These are phyloP conservation scores for Aegilops bicornis DNA, from an alignment of 176 grass and related monocot species.

Conservation along the genomic window DNA sequence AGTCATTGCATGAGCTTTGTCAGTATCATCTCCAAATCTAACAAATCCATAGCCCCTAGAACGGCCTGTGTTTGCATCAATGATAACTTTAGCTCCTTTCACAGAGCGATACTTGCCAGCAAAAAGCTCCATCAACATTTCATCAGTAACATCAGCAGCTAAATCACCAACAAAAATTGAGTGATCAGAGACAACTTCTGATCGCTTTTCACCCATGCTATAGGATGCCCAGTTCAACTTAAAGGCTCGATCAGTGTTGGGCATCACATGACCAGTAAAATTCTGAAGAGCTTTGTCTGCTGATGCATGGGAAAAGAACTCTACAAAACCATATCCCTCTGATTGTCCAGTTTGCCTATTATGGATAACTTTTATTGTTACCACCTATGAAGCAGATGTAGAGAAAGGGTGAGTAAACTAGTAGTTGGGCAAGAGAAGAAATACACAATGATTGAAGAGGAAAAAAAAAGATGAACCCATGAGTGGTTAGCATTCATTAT, in stretches of 20 bases:
- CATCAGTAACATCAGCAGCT: conserved; percentile 68
- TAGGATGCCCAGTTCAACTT: conserved; percentile 76
- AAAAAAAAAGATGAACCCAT: not conserved
- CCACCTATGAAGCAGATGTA: conserved; percentile 42
- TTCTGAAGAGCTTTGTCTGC: conserved; percentile 68
- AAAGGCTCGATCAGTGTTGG: conserved; percentile 60
- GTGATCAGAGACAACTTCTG: conserved; percentile 64
- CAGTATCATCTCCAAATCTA: conserved; percentile 59
- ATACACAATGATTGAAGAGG: not conserved
- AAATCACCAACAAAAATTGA: conserved; percentile 74
- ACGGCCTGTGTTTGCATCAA: conserved; percentile 70
- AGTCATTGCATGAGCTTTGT: conserved; percentile 55
- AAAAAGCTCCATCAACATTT: conserved; percentile 59
- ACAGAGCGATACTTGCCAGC: conserved; percentile 49
- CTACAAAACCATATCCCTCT: conserved; percentile 72
- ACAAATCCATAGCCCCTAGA: conserved; percentile 75
- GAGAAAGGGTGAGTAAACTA: conserved; percentile 7
- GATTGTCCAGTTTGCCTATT: conserved; percentile 71
- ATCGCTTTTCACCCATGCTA: conserved; percentile 65
- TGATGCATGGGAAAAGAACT: conserved; percentile 57
- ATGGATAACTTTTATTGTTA: conserved; percentile 70
- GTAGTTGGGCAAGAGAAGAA: not conserved
- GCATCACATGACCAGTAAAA: conserved; percentile 62
- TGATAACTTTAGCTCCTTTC: conserved; percentile 72
- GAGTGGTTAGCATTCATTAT: not conserved